phyloP scores from a whole-genome alignment of 169 alveolate genomes.

The Eimeria sp. region DNA sequence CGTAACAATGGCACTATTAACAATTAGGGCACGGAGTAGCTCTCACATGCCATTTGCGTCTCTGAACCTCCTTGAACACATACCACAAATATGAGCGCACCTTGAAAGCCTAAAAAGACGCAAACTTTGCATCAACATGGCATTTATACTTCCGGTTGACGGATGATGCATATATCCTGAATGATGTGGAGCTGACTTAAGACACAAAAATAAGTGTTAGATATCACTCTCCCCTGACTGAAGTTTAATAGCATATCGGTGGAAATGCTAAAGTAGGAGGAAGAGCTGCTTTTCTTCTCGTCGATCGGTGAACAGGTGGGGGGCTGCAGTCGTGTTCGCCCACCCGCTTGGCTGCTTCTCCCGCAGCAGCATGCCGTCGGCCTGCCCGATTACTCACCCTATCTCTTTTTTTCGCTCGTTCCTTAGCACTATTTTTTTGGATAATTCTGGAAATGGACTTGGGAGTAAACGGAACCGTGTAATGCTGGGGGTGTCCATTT shows the following conservation, averaged over 20 bases:
- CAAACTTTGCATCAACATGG: background rate
- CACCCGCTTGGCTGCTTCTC: slow-evolving; percentile 5
- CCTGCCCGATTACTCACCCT: background rate
- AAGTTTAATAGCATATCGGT: too few species aligned
- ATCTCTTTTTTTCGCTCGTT: background rate
- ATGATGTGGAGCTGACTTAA: background rate
- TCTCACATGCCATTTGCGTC: background rate
- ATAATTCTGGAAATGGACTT: background rate
- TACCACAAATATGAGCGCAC: background rate
- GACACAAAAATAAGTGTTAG: background rate
- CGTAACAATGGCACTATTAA: background rate
- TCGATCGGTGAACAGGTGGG: background rate
- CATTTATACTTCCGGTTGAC: background rate
- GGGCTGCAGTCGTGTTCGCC: background rate
- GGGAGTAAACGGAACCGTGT: background rate
- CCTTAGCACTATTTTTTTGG: background rate
- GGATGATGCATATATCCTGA: background rate
- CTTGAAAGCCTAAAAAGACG: background rate
- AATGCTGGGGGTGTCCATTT: background rate
- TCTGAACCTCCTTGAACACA: background rate
- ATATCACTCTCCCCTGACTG: background rate
- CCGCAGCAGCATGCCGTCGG: background rate
- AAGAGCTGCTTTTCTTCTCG: background rate
- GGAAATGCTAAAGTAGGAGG: background rate
- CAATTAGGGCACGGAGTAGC: background rate